Base-by-base conservation (phyloP, 140 eudicot genomes). In the Cichorium intybus region DNA sequence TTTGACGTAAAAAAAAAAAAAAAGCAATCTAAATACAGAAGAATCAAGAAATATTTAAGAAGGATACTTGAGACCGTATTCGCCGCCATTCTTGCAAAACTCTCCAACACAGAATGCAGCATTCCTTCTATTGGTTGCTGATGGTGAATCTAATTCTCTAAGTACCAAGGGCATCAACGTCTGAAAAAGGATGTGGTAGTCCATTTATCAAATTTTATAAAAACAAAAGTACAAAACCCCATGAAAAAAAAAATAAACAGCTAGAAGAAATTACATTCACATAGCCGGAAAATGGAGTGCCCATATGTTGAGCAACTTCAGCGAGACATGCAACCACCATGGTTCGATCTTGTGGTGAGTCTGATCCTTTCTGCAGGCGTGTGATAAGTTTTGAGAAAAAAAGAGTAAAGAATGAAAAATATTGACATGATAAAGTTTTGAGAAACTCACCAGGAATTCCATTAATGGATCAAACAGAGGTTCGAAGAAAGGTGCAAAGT, bases 291-390 rank as follows among this genome's bases (percentile, higher is more conserved):
- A 93, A 70, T 56, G 95, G 87, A 80, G 90, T 69, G 66, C 99
- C 99, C 95, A 85, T 93, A 77, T 93, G 62, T 55, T 76, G 87
- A 55, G 99, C 95, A 56, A 93, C 97, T 86, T 93, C 99, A 63
- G 99, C 99, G 43, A 93, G 87, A 69, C 86, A 81, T 67, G 97
- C 99, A 70, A 93, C 90, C 41, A 93, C 97, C 95, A 93, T 93
- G 12, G 97, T 88, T 81, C 94, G 85, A 74, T 89, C 97, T 74
- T 86, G 91, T 28, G 97, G 82, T 64, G 99, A 89, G 56, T 81
- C 80, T 73, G 99, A 93, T 56, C 80, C 84, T 84, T 78, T 88
- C 99, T 93, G 83, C 68, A 75, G 56, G 67, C 59, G 17, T 43
- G 26, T 62, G 53, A 72, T 31, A 65, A 50, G 46, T 68, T 21